Conservation (phyloP, 495 filamentous ascomycete species). For the Xylaria cubensis region DNA sequence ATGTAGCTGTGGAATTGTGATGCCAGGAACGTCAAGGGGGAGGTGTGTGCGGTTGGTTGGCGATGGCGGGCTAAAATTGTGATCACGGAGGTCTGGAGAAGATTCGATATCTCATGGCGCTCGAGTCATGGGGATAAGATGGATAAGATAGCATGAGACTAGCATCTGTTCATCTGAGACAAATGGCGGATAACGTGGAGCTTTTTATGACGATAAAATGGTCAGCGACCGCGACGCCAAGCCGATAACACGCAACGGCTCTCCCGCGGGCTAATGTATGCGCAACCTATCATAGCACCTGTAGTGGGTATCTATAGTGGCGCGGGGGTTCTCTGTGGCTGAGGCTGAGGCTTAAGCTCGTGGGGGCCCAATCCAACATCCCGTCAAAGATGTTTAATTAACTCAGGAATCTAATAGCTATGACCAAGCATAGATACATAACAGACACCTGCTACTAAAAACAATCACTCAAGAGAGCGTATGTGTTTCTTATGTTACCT, state of each 20-base stretch:
- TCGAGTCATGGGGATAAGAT: constrained; percentile 10
- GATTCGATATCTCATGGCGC: constrained; percentile 18
- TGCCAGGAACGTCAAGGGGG: background rate
- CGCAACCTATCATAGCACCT: background rate
- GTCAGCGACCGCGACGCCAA: constrained; percentile 1
- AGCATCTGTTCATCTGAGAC: constrained; percentile 4
- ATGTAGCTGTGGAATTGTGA: constrained; percentile 48
- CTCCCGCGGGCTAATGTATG: background rate
- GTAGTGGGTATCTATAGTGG: background rate
- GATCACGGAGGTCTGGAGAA: background rate
- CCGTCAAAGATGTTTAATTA: no score
- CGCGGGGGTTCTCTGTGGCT: background rate
- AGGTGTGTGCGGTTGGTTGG: background rate
- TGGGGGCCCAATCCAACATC: no score
- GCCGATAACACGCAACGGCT: background rate
- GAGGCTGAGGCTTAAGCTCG: background rate
- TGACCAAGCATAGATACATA: no score
- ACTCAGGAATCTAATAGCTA: no score
- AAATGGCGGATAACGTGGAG: background rate
- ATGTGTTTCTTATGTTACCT: no score
- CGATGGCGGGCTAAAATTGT: background rate
- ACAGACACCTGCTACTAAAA: no score
- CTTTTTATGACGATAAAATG: constrained; percentile 12
- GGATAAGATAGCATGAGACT: background rate
- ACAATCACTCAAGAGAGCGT: no score